Evolutionary conservation across 2,329 filamentous ascomycete species (phyloP), one percentile per base, ranked within the genome.

Genomic region (Cryphonectria parasitica): DNA sequence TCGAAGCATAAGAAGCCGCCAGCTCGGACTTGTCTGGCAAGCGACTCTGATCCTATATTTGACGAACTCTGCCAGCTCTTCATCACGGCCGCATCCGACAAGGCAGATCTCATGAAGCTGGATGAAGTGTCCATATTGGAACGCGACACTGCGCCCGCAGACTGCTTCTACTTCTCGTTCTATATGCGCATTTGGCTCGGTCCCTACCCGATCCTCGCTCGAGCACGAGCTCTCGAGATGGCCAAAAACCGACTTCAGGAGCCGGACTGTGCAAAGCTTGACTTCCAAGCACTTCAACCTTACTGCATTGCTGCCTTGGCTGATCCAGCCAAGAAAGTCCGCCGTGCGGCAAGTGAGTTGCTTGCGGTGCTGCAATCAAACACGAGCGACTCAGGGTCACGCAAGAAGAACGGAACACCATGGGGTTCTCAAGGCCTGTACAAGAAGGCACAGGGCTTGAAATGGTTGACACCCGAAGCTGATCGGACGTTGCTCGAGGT

Each of bases 251-350:
- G 85, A 36, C 78, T 94, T 25, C 87, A 88, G 67, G 79, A 81
- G 13, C 80, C 81, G 19, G 84, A 86, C 70, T 83, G 82, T 68
- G 79, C 77, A 31, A 82, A 83, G 28, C 77, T 87, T 10, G 92
- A 97, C 77, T 85, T 95, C 64, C 95, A 98, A 78, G 88, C 89
- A 15, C 79, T 98, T 25, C 78, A 97, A n/a, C 95, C 95, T 2
- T 98, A 97, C 80, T 84, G 91, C 43, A 82, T 98, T 62, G 84
- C 87, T 52, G 92, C 92, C 31, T 86, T 98, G 25, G 85, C 89
- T 34, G 95, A 98, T 78, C 82, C 89, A 6, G 92, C 92, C 1
- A 90, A 91, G 73, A 89, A 89, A 73, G 91, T 97, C 58, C 91
- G 95, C 61, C 89, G 90, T 73, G 90, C 93, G 66, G 92, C 94